phyloP scores from a whole-genome alignment of 305 asterid genomes.

The Fraxinus dipetala region DNA sequence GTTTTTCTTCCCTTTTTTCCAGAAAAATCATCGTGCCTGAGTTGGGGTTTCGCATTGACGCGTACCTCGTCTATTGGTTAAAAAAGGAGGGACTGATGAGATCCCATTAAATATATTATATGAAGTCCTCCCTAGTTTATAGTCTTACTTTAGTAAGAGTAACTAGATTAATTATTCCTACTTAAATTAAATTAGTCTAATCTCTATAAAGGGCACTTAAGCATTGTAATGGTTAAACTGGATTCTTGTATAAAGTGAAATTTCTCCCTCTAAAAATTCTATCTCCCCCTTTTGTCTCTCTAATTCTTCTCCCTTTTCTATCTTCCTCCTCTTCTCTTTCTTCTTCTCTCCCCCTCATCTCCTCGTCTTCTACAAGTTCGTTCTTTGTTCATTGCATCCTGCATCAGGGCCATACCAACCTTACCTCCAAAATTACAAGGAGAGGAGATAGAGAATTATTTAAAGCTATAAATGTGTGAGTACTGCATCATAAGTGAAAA shows the following conservation, averaged over 20 bases:
- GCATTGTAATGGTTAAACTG: not conserved
- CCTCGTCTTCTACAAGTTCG: not conserved
- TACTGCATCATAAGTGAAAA: not conserved
- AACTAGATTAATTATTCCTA: not conserved
- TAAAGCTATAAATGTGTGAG: not conserved
- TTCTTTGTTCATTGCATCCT: not conserved
- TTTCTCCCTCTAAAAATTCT: no score
- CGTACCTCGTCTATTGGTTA: not conserved
- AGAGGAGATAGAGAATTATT: not conserved
- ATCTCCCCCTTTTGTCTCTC: not conserved
- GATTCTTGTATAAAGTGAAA: not conserved
- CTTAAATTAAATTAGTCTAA: not conserved
- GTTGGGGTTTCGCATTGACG: not conserved
- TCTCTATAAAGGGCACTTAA: not conserved
- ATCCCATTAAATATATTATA: not conserved
- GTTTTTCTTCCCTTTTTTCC: not conserved
- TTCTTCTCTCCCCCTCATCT: not conserved
- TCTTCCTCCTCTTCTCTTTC: not conserved
- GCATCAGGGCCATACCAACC: not conserved
- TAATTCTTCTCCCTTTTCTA: not conserved
- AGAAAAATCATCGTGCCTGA: not conserved
- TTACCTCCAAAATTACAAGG: not conserved
- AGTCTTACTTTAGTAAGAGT: not conserved
- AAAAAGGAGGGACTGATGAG: not conserved
- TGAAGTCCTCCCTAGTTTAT: not conserved